Conservation (phyloP, 345 rosid species). For the Eucalyptus curtisii region DNA sequence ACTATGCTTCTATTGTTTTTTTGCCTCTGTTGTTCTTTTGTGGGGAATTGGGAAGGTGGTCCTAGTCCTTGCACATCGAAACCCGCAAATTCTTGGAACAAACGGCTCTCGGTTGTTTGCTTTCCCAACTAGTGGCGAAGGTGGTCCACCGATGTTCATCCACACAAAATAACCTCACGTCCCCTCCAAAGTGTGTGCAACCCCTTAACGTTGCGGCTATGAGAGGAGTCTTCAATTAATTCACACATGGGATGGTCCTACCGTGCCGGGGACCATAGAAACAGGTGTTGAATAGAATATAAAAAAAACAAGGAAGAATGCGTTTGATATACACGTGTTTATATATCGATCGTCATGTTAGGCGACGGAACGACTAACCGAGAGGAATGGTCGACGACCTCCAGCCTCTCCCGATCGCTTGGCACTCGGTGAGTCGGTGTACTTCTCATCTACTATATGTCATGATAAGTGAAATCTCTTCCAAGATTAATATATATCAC, state of each 20-base stretch:
- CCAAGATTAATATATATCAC: rapidly evolving
- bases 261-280: neutral
- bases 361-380: neutral
- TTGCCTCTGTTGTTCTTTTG: neutral
- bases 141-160: neutral
- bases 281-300: neutral
- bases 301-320: neutral
- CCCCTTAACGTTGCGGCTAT: neutral
- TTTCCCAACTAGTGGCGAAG: neutral
- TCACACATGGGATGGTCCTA: neutral
- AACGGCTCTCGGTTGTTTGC: neutral
- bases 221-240: neutral
- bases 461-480: neutral
- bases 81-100: neutral
- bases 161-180: neutral
- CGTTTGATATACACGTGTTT: neutral
- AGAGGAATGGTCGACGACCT: neutral
- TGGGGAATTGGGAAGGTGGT: neutral
- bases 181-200: neutral
- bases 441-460: neutral
- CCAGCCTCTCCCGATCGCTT: neutral
- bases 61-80: neutral
- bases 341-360: neutral
- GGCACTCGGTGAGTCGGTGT: neutral
- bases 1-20: neutral